Percentiles rank a stretch among this genome's conserved stretches.
These are phyloP conservation scores for Mycosphaerelloides madeirae DNA, from an alignment of 2,329 filamentous ascomycete genomes.

Conservation along the genomic window DNA sequence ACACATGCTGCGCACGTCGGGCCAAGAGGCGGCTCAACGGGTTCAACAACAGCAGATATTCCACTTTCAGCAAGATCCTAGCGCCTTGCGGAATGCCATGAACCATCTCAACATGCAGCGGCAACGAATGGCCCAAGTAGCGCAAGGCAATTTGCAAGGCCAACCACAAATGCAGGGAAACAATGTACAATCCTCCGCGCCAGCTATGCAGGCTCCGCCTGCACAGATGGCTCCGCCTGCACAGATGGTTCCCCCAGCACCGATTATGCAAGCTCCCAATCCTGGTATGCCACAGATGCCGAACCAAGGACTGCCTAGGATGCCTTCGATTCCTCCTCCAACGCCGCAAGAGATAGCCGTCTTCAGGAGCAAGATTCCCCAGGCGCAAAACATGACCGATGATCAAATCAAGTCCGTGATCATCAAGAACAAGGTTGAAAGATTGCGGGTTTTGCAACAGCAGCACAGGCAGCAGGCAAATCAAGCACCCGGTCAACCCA, in stretches of 20 bases:
- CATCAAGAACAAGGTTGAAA: constrained; percentile 16
- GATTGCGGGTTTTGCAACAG: constrained; percentile 24
- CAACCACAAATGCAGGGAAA: constrained; percentile 10
- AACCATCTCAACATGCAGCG: constrained; percentile 31
- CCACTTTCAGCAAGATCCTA: constrained; percentile 23
- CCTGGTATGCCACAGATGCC: constrained; percentile 3
- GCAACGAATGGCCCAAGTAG: constrained; percentile 38
- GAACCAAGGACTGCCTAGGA: constrained; percentile 6
- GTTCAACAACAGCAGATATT: constrained; percentile 29
- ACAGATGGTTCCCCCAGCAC: constrained; percentile 34
- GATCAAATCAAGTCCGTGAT: constrained; percentile 39
- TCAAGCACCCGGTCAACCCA: constrained; percentile 31
- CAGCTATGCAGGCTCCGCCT: constrained; percentile 20
- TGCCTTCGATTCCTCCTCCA: constrained; percentile 23
- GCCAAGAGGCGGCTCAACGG: constrained; percentile 38
- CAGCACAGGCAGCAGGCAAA: constrained; percentile 34
- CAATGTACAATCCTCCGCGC: constrained; percentile 10
- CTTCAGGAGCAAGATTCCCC: constrained; percentile 34
- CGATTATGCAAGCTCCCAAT: constrained; percentile 15
- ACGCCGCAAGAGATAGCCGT: constrained; percentile 39
- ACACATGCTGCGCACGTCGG: constrained; percentile 46
- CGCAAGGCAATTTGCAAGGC: constrained; percentile 24
- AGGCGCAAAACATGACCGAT: constrained; percentile 35
- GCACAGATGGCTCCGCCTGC: constrained; percentile 32
- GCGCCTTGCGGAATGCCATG: constrained; percentile 20